Evolutionary conservation across 164 flowering plant genomes (phyloP), one percentile per base, ranked within the genome.

Genomic region (Vitis rotundifolia): DNA sequence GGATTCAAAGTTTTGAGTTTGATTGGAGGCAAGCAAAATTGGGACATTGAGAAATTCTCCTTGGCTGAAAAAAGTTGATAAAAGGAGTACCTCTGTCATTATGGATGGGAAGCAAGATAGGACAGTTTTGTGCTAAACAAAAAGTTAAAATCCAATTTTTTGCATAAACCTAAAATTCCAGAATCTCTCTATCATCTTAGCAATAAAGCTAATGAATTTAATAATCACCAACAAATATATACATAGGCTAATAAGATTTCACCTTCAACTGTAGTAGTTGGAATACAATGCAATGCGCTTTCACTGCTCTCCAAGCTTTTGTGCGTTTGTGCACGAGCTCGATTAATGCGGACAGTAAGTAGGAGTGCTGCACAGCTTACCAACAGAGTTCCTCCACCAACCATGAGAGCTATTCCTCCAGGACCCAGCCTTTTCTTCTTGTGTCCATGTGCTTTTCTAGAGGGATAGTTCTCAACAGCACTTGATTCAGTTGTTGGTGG

Each of bases 401-500:
- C 82, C 63, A 77, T 52, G 60, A 44, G 63, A 72, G 82, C 87
- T 71, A 88, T 80, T 64, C 77, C 85, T 53, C 84, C 91, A 53
- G 82, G 79, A 56, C 85, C 79, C 28, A 81, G 18, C 51, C 59
- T 74, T 73, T 76, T 82, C 64, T 79, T 83, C 68, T 78, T 81
- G 48, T 77, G 79, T 55, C 12, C 58, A 48, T 49, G 29, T 14
- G 0, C 62, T 49, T 72, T 65, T 2, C 13, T 51, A 59, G 79
- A 64, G 51, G 93, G 89, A 71, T 79, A 73, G 71, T 72, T 83
- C 74, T 75, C 84, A 8, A 89, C 70, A 55, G 93, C 94, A 78
- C 81, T 93, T 18, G 91, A 81, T 68, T 90, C 76, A 60, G 84
- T 69, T 63, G 85, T 78, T 62, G 91, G 86, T 7, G 84, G 87